Evolutionary conservation across 2,329 filamentous ascomycete species (phyloP), one percentile per base, ranked within the genome.

Genomic region (Aureobasidium sp.): DNA sequence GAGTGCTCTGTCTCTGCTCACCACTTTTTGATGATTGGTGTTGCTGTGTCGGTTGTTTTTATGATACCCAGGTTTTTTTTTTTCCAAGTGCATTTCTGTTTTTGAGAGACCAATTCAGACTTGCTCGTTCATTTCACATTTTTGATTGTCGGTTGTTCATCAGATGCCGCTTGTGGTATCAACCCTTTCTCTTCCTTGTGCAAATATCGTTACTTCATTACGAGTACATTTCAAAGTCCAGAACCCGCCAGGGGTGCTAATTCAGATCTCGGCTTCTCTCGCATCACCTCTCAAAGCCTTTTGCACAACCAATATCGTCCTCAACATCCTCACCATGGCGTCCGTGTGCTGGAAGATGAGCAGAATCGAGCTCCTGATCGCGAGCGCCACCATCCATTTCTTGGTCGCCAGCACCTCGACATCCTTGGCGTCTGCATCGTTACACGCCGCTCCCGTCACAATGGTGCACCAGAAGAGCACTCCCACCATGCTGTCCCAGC

Each of bases 401-500:
- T 67, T 60, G 19, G 54, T 64, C 37, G 69, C 69, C 43, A 66
- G 65, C 29, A 65, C 62, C 37, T 50, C 57, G 9, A 60, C 15
- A 13, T 50, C 38, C 7, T 38, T 9, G 11, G 37, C 35, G 3
- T 50, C 55, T 19, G 62, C 57, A 23, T 67, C 62, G 49, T 68
- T 67, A 25, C 66, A 67, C 9, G 70, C 67, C 6, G 69, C 67
- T n/a, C 66, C 66, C 27, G 67, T 69, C 10, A 73, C 65, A 13
- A 71, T 60, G 1, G 66, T 60, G 19, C 69, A 64, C 65, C 68
- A 73, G 57, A 71, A 68, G 4, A 73, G 64, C 3, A 72, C 67
- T 13, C 71, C 71, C 1, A 67, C 65, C 57, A 72, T 64, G 31
- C 66, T 64, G n/a, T 65, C 65, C 71, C 70, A 73, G 62, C 67